Base-by-base conservation (phyloP, 352 stramenopile species). In the Globisporangium iwayamae region DNA sequence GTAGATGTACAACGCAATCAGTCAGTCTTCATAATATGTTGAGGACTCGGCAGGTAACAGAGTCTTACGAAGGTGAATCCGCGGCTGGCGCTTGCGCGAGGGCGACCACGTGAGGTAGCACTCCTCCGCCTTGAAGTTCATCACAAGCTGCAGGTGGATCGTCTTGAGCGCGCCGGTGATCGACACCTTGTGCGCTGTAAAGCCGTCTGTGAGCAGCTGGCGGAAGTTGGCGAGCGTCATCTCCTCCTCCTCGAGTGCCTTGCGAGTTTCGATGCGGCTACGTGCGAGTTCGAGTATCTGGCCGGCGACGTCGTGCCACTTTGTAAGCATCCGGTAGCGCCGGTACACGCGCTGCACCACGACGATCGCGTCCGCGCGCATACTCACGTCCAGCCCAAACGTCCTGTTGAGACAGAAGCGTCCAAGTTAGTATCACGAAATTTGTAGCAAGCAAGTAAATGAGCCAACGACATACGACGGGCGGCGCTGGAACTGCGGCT, bases 91-190 rank as follows among this genome's bases (percentile, higher is more conserved):
- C 70, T 93, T 93, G 50, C 81, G 71, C 14, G 84, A 93, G 28
- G 84, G 84, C 11, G 70, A 78, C 84, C 84, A 93, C 48, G 80
- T 90, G 18, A 93, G 70, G 50, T 88, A 90, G 58, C 76, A 90
- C 56, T 88, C 80, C 9, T 81, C 72, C 11, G 66, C 59, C 6
- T 76, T 60, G 8, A 65, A 3, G 39, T 86, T 72, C 32, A 83
- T 57, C 8, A 89, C 81, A 32, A 90, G 61, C 20, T 72, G 70
- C 16, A 91, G 68, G 43, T 84, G 72, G 25, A 93, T 74, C 32
- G 71, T 84, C 72, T 93, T 91, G 57, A 91, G 70, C 32, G 65
- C 65, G 2, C 82, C 84, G 2, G 70, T 80, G 63, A 90, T 87
- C n/a, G 73, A 85, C 11, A 91, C 84, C 51, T 90, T 93, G 65